Percentiles rank a stretch among this genome's conserved stretches.
Evolutionary conservation across 306 rosid genomes (phyloP).

Genomic region (Cotoneaster glaucophyllus): DNA sequence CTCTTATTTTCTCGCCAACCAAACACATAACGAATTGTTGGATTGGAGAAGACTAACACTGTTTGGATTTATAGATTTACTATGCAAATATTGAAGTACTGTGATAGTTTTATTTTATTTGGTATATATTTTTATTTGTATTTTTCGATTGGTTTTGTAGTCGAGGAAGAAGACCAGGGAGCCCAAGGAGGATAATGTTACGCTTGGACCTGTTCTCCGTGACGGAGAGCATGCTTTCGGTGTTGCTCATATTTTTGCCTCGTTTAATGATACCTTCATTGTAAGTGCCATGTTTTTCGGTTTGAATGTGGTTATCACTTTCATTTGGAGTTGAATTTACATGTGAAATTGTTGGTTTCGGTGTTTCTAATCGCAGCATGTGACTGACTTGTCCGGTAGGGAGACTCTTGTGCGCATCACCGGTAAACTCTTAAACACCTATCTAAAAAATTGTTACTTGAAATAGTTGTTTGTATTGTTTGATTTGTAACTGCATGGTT

Average conservation of each 20-base stretch:
- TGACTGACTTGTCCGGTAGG: slow-evolving; percentile 84
- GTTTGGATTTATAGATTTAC: neutral
- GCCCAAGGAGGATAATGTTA: slow-evolving; percentile 48
- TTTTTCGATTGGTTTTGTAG: slow-evolving; percentile 1
- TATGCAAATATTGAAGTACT: too few species aligned
- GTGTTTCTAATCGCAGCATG: slow-evolving; percentile 47
- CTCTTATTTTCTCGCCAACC: neutral
- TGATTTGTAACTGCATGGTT: neutral
- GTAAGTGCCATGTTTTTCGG: slow-evolving; percentile 7
- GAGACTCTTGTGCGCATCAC: slow-evolving; percentile 88
- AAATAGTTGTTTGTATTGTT: neutral
- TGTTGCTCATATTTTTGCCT: slow-evolving; percentile 45
- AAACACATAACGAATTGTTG: neutral
- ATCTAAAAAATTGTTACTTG: neutral
- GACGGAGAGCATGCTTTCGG: slow-evolving; percentile 49
- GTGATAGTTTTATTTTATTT: neutral
- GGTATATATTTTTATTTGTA: neutral
- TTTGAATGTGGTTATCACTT: too few species aligned
- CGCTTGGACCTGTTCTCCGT: slow-evolving; percentile 41
- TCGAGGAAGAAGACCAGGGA: slow-evolving; percentile 43
- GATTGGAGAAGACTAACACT: neutral
- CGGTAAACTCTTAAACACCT: slow-evolving; percentile 20
- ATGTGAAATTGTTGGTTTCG: neutral
- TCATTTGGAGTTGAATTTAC: neutral
- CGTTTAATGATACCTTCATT: slow-evolving; percentile 46